A percentile compares a stretch with the other conserved stretches of the same genome.
Evolutionary conservation across 345 rosid species (phyloP).

Genomic region (Dipteronia sinensis): DNA sequence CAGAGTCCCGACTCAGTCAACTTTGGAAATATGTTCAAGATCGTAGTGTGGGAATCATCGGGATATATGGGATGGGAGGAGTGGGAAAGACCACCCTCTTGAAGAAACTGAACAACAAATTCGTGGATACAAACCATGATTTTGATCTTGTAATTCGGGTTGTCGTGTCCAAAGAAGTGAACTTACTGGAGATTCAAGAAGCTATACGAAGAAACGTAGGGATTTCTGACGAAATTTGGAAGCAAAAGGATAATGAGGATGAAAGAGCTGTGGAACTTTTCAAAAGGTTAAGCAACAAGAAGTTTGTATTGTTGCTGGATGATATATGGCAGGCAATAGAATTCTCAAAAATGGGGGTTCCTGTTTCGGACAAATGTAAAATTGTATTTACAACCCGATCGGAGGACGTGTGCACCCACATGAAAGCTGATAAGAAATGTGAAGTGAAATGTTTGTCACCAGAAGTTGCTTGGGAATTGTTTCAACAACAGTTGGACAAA

Average conservation of each 20-base stretch:
- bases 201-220: background rate
- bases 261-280: background rate
- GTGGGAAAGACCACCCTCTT: background rate
- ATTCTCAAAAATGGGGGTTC: constrained; percentile 24
- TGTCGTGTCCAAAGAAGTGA: background rate
- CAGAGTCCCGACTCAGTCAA: background rate
- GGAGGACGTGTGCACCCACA: constrained; percentile 24
- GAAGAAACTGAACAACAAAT: background rate
- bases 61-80: background rate
- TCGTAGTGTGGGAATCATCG: background rate
- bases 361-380: background rate
- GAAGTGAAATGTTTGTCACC: constrained; percentile 18
- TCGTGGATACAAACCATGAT: background rate
- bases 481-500: constrained; percentile 20
- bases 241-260: too few species aligned
- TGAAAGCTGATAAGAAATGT: constrained; percentile 24
- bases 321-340: background rate
- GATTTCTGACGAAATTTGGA: background rate
- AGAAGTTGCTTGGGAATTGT: constrained; percentile 21
- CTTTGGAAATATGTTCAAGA: constrained; percentile 4
- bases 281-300: background rate
- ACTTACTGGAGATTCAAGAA: background rate
- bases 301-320: constrained; percentile 25
- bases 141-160: constrained; percentile 4
- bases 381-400: constrained; percentile 32